Percentiles rank a stretch among this genome's conserved stretches.
These are phyloP conservation scores for Cryptococcus floricola DNA, from an alignment of 1,284 basidiomycete genomes.

Conservation along the genomic window DNA sequence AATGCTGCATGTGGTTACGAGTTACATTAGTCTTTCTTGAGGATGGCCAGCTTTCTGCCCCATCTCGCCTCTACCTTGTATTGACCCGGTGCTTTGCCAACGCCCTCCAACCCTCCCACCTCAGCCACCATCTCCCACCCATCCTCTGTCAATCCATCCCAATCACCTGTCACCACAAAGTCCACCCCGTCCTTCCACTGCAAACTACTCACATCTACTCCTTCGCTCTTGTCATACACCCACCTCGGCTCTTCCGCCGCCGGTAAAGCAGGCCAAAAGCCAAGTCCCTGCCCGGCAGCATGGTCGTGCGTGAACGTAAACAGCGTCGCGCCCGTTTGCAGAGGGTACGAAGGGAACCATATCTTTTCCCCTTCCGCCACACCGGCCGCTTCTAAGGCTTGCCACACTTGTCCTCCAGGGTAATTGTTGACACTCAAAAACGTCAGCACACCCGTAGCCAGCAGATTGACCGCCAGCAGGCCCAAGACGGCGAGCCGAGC, in stretches of 20 bases:
- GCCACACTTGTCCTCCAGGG: constrained; percentile 78
- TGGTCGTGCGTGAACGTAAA: constrained; percentile 68
- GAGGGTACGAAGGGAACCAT: constrained; percentile 41
- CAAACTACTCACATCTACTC: constrained; percentile 50
- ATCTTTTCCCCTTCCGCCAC: constrained; percentile 14
- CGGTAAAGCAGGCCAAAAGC: constrained; percentile 7
- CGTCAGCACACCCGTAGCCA: constrained; percentile 57
- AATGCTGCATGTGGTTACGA: not conserved
- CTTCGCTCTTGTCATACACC: constrained; percentile 76
- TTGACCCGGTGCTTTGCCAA: constrained; percentile 8
- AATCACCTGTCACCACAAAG: constrained; percentile 35
- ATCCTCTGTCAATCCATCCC: constrained; percentile 4
- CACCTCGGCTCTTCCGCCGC: constrained; percentile 48
- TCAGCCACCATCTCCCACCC: constrained; percentile 22
- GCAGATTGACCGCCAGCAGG: constrained; percentile 54
- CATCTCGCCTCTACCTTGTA: constrained; percentile 12
- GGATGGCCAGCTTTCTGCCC: constrained; percentile 11
- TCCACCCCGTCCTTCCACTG: constrained; percentile 31
- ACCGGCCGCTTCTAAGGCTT: constrained; percentile 55
- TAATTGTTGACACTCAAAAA: constrained; percentile 73
- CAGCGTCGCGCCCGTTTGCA: constrained; percentile 82
- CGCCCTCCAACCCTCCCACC: constrained; percentile 21
- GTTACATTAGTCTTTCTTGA: not conserved
- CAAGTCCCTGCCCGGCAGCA: constrained; percentile 51
- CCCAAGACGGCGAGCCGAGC: constrained; percentile 49